Evolutionary conservation across 441 rosid genomes (phyloP).

Genomic region (Euphorbia corollata): DNA sequence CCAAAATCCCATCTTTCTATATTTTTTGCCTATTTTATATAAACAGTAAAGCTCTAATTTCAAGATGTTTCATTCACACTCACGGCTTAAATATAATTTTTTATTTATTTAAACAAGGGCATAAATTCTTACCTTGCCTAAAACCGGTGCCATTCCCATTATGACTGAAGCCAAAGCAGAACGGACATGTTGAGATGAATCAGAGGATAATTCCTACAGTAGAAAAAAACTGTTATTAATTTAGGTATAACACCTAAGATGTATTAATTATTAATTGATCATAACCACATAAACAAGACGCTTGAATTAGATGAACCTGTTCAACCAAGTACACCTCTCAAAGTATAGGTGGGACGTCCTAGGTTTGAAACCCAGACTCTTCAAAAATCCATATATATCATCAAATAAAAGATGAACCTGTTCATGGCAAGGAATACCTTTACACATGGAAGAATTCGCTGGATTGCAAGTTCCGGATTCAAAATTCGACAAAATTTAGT

Average conservation of each 20-base stretch:
- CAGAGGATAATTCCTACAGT: slow-evolving; percentile 83
- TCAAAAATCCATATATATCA: no score
- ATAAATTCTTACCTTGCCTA: slow-evolving; percentile 69
- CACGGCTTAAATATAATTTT: not conserved
- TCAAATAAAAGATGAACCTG: slow-evolving; percentile 7
- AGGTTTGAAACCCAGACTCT: no score
- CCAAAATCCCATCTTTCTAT: not conserved
- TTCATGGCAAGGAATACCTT: slow-evolving; percentile 43
- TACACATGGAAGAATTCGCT: slow-evolving; percentile 79
- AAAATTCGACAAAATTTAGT: slow-evolving; percentile 79
- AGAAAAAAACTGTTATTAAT: slow-evolving; percentile 8
- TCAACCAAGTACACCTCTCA: no score
- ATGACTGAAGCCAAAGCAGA: slow-evolving; percentile 97
- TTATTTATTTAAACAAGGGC: not conserved
- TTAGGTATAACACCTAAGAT: not conserved
- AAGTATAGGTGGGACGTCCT: no score
- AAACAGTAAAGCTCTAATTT: not conserved
- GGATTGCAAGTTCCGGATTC: slow-evolving; percentile 78
- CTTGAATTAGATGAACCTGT: slow-evolving; percentile 4
- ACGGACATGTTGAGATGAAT: slow-evolving; percentile 96
- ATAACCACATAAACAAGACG: not conserved
- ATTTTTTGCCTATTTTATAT: not conserved
- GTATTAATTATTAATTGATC: not conserved
- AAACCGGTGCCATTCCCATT: slow-evolving; percentile 98
- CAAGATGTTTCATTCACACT: not conserved